Evolutionary conservation across 768 basidiomycete species (phyloP), one percentile per base, ranked within the genome.

Genomic region (Russula foetens): DNA sequence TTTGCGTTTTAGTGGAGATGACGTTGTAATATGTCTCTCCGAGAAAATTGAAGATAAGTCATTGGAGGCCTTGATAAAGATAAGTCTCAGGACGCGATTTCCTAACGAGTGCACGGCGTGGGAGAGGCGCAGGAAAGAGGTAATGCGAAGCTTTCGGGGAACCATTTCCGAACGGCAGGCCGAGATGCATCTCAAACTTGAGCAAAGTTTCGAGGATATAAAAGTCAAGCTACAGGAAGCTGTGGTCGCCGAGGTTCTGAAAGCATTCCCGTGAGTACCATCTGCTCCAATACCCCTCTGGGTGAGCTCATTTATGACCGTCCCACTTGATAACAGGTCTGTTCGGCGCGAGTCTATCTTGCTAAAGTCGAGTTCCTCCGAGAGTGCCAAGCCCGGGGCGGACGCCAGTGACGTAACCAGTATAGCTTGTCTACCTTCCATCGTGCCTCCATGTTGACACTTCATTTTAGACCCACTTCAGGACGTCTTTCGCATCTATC

Each of bases 11-110:
- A 61, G 60, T 31, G 56, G 5, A 28, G 46, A 58, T 17, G 56
- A 62, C 4, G 61, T 47, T 35, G 23, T 35, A 7, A 21, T 58
- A 9, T 62, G 56, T 44, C 51, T 62, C 50, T 58, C 61, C 1
- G 56, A 62, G 29, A 23, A 38, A 7, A 52, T 62, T n/a, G 61
- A 62, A 1, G 61, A 62, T n/a, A 33, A 26, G 17, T 35, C 61
- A 7, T 33, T 62, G 15, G 44, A 48, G 23, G 35, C 45, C 1
- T 53, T 62, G 29, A 58, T 62, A 51, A 17, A n/a, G 6, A 2
- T 62, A 7, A 28, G 31, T 9, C 51, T 57, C 46, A 33, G 9
- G 0, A 28, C 38, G 26, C 38, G 45, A 24, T 62, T 53, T 46
- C 45, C 38, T 19, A 26, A 53, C 1, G 61, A 53, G 31, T 53